phyloP scores from a whole-genome alignment of 495 filamentous ascomycete species.

The Aspergillus cristatus region DNA sequence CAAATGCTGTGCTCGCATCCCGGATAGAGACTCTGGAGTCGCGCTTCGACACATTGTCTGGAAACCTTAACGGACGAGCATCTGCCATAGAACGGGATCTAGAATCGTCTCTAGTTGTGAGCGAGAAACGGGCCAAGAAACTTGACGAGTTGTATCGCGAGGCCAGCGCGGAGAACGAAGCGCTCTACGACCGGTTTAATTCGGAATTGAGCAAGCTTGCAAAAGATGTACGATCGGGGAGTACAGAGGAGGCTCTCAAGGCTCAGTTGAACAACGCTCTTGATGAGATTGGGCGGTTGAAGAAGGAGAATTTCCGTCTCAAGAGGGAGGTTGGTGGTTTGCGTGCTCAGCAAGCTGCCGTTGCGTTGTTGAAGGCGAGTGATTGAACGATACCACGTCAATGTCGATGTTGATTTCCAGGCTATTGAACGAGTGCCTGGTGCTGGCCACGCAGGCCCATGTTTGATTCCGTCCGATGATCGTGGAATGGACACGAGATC shows the following conservation, averaged over 20 bases:
- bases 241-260: constrained; percentile 64
- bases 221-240: constrained; percentile 60
- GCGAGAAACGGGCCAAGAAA: constrained; percentile 68
- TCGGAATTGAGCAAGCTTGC: constrained; percentile 77
- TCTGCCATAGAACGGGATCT: constrained; percentile 56
- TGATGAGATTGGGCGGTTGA: constrained; percentile 60
- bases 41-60: constrained; percentile 49
- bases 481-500: constrained; percentile 13
- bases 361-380: constrained; percentile 28
- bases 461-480: constrained; percentile 7
- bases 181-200: constrained; percentile 89
- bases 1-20: constrained; percentile 38
- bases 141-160: constrained; percentile 87
- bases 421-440: constrained; percentile 2
- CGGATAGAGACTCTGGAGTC: constrained; percentile 57
- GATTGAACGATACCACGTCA: constrained; percentile 11
- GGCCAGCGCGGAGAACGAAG: constrained; percentile 84
- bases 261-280: constrained; percentile 53
- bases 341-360: constrained; percentile 34
- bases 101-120: constrained; percentile 57
- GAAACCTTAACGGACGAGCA: constrained; percentile 51
- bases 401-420: neutral
- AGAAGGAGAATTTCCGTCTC: constrained; percentile 68
- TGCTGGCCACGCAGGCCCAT: constrained; percentile 7
- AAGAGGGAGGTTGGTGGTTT: constrained; percentile 51